Base-by-base conservation (phyloP, 176 grass and related monocot species). In the Raddia guianensis region DNA sequence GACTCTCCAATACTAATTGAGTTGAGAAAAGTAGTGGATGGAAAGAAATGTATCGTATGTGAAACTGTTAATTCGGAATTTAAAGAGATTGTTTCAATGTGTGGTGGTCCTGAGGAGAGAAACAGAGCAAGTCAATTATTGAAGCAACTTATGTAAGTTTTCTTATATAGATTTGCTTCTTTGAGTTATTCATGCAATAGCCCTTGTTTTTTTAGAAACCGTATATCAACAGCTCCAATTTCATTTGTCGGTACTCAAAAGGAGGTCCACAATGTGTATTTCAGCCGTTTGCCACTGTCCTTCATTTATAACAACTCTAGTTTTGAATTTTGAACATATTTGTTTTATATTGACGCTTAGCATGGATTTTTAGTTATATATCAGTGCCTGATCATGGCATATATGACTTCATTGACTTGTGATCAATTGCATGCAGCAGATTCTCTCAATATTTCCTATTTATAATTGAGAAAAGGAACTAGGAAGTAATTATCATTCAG, bases 61-160 rank as follows among this genome's bases (percentile, higher is more conserved):
- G 67, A 84, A 82, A 91, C 85, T 32, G 86, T 90, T 69, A 68
- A 52, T 13, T 87, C 56, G 1, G 96, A 95, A 68, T 93, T 95
- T 74, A 82, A 82, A 66, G 88, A 95, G 86, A 87, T 98, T 76
- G 90, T 93, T 88, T 87, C 78, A 5, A 91, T 91, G 84, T 95
- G 90, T 58, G 90, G 88, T 49, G 96, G 92, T 20, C 82, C 81
- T 34, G 80, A 82, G 52, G 96, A 98, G 86, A 93, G 86, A 77
- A 63, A 43, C 11, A 91, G 92, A 87, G 86, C 92, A 80, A 85
- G 5, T 80, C 62, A 80, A 44, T 80, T 95, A 63, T 59, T 95
- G 72, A 91, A 95, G 82, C 58, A 72, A 67, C 90, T 98, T 10
- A 50, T 59, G 96, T 95, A 87, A 88, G 90, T 85, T 84, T 50